These are phyloP conservation scores for Setaria viridis DNA, from an alignment of 202 grass and related monocot species.

Conservation along the genomic window DNA sequence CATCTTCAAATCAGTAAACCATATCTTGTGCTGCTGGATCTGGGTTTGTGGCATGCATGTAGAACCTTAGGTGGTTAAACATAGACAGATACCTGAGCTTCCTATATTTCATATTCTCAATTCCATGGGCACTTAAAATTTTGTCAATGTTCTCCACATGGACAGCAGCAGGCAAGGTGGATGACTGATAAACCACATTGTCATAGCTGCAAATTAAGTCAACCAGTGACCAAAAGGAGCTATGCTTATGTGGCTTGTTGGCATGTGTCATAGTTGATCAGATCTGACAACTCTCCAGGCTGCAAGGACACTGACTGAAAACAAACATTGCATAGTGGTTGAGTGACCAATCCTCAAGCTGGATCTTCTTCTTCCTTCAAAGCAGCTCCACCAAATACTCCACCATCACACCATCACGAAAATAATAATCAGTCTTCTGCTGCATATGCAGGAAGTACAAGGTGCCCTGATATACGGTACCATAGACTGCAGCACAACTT, in stretches of 20 bases:
- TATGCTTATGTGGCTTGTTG: slow-evolving; percentile 69
- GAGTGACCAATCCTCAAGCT: slow-evolving; percentile 68
- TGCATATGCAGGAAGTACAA: slow-evolving; percentile 88
- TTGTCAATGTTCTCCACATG: slow-evolving; percentile 74
- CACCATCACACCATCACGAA: slow-evolving; percentile 46
- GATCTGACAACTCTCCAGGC: slow-evolving; percentile 63
- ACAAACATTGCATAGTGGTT: slow-evolving; percentile 88
- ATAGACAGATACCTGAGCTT: slow-evolving; percentile 52
- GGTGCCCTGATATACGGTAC: slow-evolving; percentile 66
- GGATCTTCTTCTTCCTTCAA: slow-evolving; percentile 56
- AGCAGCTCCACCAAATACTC: slow-evolving; percentile 46
- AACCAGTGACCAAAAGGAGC: slow-evolving; percentile 72
- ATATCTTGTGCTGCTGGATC: slow-evolving; percentile 79
- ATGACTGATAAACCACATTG: slow-evolving; percentile 68
- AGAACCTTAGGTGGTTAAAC: slow-evolving; percentile 65
- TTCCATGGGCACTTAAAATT: slow-evolving; percentile 64
- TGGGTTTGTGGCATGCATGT: slow-evolving; percentile 78
- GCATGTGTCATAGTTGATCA: slow-evolving; percentile 60
- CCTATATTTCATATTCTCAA: slow-evolving; percentile 58
- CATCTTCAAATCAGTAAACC: slow-evolving; percentile 89
- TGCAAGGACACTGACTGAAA: slow-evolving; percentile 75
- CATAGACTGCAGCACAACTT: slow-evolving; percentile 72
- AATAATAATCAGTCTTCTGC: slow-evolving; percentile 67
- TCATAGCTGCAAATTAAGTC: slow-evolving; percentile 76
- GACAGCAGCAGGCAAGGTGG: slow-evolving; percentile 50